Evolutionary conservation across 2,329 filamentous ascomycete species (phyloP), one percentile per base, ranked within the genome.

Genomic region (Ceratocystis lukuohia): DNA sequence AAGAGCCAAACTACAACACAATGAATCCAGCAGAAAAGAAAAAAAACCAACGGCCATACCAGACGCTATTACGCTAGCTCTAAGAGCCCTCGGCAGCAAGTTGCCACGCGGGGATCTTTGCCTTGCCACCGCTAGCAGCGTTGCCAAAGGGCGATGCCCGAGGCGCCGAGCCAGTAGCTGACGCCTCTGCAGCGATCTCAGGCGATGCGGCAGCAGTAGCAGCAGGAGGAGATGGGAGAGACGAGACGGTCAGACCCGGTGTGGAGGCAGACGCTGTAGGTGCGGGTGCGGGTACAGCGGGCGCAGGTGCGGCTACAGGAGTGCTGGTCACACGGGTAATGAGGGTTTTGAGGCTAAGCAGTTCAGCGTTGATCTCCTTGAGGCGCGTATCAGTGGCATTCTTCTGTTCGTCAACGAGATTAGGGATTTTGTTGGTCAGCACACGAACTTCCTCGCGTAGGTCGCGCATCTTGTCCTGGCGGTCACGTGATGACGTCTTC

Each of bases 301-400:
- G 41, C 2, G 64, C 41, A 6, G 73, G 68, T 7, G 75, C 71
- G 2, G 74, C 67, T 4, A 71, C 62, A 25, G 72, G 69, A 66
- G 68, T 69, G 10, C 77, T 72, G 65, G 76, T 79, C 80, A 87
- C 82, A 68, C 85, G 77, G 56, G 80, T 78, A 71, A 99, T 84
- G 65, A 99, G 80, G 1, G 89, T 89, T 82, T 96, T 97, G 72
- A 99, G 79, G 74, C 92, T 96, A 79, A 89, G 91, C 71, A 99
- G 80, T 76, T 99, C 94, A 5, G 81, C 83, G 70, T 89, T 89
- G 70, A 99, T 84, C 71, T 97, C 94, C 75, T 86, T 88, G 67
- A 99, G 78, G 62, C 91, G 83, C 70, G 80, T 83, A 73, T 97
- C 92, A 30, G 89, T 90, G 65, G 85, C 81, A 69, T 93, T 89